A percentile compares a stretch with the other conserved stretches of the same genome.
phyloP scores from a whole-genome alignment of 306 rosid genomes.

The Astragalus glycyphyllos region DNA sequence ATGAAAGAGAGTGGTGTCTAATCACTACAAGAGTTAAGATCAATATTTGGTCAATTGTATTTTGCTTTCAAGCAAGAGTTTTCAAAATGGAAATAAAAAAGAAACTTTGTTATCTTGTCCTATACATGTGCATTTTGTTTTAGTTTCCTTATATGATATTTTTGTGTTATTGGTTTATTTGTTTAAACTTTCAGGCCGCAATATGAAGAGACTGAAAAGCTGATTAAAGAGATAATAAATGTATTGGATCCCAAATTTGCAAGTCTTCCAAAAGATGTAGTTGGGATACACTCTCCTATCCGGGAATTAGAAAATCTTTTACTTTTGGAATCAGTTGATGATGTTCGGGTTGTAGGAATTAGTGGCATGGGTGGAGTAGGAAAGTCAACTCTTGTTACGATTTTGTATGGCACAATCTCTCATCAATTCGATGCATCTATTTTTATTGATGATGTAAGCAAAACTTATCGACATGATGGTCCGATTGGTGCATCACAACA shows the following conservation, averaged over 20 bases:
- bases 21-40: too few species aligned
- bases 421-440: not conserved
- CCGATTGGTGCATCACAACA: not conserved
- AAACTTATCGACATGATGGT: not conserved
- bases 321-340: too few species aligned
- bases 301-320: too few species aligned
- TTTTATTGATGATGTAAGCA: slow-evolving; percentile 22
- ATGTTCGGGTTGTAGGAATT: slow-evolving; percentile 14
- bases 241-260: slow-evolving; percentile 2
- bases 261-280: slow-evolving; percentile 20
- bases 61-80: too few species aligned
- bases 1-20: too few species aligned
- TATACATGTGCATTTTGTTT: not conserved
- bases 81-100: not conserved
- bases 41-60: too few species aligned
- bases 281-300: not conserved
- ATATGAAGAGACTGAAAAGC: too few species aligned
- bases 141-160: too few species aligned
- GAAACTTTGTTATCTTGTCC: not conserved
- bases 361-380: slow-evolving; percentile 41
- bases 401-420: not conserved
- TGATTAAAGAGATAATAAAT: too few species aligned
- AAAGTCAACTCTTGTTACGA: slow-evolving; percentile 12
- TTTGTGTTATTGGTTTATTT: too few species aligned
- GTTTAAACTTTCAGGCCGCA: too few species aligned